A percentile compares a stretch with the other conserved stretches of the same genome.
These are phyloP conservation scores for Candida koratica DNA, from an alignment of 805 yeast genomes.

Conservation along the genomic window DNA sequence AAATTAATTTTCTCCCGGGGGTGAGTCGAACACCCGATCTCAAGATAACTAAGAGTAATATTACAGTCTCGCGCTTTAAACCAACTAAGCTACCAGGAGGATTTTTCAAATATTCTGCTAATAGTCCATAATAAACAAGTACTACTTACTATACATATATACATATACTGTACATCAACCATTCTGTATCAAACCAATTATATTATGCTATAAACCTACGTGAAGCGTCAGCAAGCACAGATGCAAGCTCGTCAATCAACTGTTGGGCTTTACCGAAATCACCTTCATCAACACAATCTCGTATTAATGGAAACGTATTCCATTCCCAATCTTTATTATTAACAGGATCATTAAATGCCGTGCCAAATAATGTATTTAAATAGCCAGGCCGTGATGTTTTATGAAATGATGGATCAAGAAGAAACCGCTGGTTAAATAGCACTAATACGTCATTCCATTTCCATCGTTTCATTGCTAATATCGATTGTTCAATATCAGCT, in stretches of 20 bases:
- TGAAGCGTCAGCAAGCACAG: constrained; percentile 8
- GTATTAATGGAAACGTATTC: constrained; percentile 71
- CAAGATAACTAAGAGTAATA: constrained; percentile 34
- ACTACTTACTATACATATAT: too few species aligned
- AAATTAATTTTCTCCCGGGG: constrained; percentile 33
- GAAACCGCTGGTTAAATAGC: constrained; percentile 50
- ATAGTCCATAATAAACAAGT: too few species aligned
- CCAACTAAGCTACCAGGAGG: constrained; percentile 44
- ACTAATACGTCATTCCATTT: constrained; percentile 72
- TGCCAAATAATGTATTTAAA: constrained; percentile 66
- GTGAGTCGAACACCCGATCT: constrained; percentile 46
- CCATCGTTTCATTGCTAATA: constrained; percentile 69
- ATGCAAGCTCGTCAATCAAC: constrained; percentile 45
- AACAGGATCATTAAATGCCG: constrained; percentile 56
- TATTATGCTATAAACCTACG: constrained; percentile 6
- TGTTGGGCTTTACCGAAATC: constrained; percentile 53
- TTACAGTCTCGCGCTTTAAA: constrained; percentile 44
- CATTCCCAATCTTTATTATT: constrained; percentile 36
- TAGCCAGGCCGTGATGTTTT: constrained; percentile 58
- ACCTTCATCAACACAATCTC: constrained; percentile 56
- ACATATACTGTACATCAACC: too few species aligned
- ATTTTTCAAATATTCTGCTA: constrained; percentile 10
- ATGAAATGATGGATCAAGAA: constrained; percentile 36
- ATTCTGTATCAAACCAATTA: too few species aligned
- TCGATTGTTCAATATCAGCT: constrained; percentile 66